Conservation (phyloP, 2,329 filamentous ascomycete genomes). For the Epichloe typhina region DNA sequence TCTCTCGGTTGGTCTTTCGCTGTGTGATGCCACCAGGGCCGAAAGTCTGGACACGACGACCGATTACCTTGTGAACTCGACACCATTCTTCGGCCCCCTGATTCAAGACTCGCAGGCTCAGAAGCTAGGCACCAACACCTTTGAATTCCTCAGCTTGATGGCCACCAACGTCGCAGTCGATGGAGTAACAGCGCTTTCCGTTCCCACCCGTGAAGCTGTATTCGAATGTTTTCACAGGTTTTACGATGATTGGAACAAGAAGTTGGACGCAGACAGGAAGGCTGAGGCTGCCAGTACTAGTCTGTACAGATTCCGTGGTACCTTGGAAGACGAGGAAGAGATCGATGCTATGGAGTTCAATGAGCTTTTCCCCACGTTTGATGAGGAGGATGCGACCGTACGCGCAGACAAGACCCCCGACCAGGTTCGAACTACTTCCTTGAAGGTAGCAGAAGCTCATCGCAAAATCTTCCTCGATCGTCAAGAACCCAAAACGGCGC, state of each 20-base stretch:
- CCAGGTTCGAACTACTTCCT: conserved; percentile 40
- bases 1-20: conserved; percentile 59
- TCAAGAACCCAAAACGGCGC: conserved; percentile 25
- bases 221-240: conserved; percentile 58
- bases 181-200: conserved; percentile 27
- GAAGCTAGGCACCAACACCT: conserved; percentile 14
- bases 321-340: conserved; percentile 62
- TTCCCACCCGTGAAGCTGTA: conserved; percentile 36
- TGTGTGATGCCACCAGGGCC: conserved; percentile 35
- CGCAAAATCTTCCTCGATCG: conserved; percentile 35
- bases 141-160: conserved; percentile 31
- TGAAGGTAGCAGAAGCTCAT: conserved; percentile 50
- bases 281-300: conserved; percentile 61
- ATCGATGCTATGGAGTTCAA: conserved; percentile 61
- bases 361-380: conserved; percentile 69
- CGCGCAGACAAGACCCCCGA: conserved; percentile 19
- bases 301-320: conserved; percentile 73
- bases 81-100: conserved; percentile 43
- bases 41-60: conserved; percentile 25
- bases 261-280: conserved; percentile 63
- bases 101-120: conserved; percentile 15
- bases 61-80: conserved; percentile 27
- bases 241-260: conserved; percentile 68
- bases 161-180: conserved; percentile 31
- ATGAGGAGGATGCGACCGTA: conserved; percentile 29